Evolutionary conservation across 371 early-diverging fungal species (phyloP), one percentile per base, ranked within the genome.

Genomic region (Mortierella sp.): DNA sequence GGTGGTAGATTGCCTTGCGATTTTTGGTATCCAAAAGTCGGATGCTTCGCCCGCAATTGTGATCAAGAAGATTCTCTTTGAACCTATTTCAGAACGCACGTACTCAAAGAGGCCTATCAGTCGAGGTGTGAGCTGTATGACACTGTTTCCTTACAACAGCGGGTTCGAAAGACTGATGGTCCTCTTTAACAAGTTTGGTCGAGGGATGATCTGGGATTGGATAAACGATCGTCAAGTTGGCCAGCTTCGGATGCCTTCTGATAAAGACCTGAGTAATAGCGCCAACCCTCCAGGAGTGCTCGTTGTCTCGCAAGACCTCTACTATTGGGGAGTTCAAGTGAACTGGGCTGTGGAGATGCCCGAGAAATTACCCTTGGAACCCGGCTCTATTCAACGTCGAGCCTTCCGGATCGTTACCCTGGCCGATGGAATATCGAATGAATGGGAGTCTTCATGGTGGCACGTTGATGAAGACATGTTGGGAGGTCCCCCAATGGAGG

Each of bases 121-220:
- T 48, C 63, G 70, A 6, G 67, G 65, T 1, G 76, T 76, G n/a
- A 71, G 68, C 57, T 76, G 72, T 25, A 65, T 77, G 63, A 60
- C 79, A 1, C 23, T 66, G 16, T 72, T 72, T 53, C 72, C 66
- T 0, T 52, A 53, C 18, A 43, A 66, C 11, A 72, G 72, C 45
- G 57, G 59, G 15, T 77, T 59, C n/a, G 79, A 72, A 46, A 48
- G 69, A 0, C 50, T 72, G 46, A 25, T 72, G 16, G 66, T 72
- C 15, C 5, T 77, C 14, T 65, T 77, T 30, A 77, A 77, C 28
- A 15, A 62, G 21, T 60, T 62, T 11, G 79, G 79, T 0, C 44
- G 72, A 2, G 68, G 79, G 1, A 63, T 72, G 62, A 69, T 77
- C 3, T 77, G 79, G 79, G 79, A 77, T 47, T 72, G 68, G 68